These are phyloP conservation scores for Cladosporium sp. DNA, from an alignment of 2,329 filamentous ascomycete species.

Conservation along the genomic window DNA sequence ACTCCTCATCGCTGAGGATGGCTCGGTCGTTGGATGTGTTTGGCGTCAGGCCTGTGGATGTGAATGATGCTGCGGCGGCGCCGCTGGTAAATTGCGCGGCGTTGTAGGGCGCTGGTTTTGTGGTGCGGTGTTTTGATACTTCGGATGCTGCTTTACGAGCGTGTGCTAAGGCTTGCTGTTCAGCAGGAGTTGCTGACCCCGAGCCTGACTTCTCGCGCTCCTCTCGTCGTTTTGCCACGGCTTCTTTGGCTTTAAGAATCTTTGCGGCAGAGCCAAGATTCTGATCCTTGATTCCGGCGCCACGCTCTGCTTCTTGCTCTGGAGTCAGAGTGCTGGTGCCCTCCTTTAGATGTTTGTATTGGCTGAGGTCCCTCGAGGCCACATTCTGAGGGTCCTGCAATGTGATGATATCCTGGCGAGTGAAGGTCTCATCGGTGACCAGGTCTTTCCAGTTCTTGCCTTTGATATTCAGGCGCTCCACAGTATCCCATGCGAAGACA, in stretches of 20 bases:
- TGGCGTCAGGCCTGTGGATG: slow-evolving; percentile 88
- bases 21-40: slow-evolving; percentile 87
- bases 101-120: slow-evolving; percentile 66
- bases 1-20: slow-evolving; percentile 88
- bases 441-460: slow-evolving; percentile 94
- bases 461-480: slow-evolving; percentile 94
- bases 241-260: slow-evolving; percentile 86
- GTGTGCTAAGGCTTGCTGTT: slow-evolving; percentile 53
- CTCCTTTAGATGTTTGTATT: slow-evolving; percentile 87
- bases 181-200: slow-evolving; percentile 23
- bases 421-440: slow-evolving; percentile 83
- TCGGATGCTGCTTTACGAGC: slow-evolving; percentile 55
- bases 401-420: slow-evolving; percentile 89
- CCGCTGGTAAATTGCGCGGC: slow-evolving; percentile 90
- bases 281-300: slow-evolving; percentile 67
- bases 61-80: slow-evolving; percentile 88
- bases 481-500: slow-evolving; percentile 94
- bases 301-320: slow-evolving; percentile 69
- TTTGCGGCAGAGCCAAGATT: slow-evolving; percentile 80
- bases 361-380: slow-evolving; percentile 76
- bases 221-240: slow-evolving; percentile 84
- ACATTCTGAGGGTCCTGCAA: slow-evolving; percentile 94
- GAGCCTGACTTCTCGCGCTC: slow-evolving; percentile 58
- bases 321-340: slow-evolving; percentile 68
- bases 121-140: slow-evolving; percentile 30